Evolutionary conservation across 2,329 filamentous ascomycete species (phyloP), one percentile per base, ranked within the genome.

Genomic region (Epichloe brachyelytri): DNA sequence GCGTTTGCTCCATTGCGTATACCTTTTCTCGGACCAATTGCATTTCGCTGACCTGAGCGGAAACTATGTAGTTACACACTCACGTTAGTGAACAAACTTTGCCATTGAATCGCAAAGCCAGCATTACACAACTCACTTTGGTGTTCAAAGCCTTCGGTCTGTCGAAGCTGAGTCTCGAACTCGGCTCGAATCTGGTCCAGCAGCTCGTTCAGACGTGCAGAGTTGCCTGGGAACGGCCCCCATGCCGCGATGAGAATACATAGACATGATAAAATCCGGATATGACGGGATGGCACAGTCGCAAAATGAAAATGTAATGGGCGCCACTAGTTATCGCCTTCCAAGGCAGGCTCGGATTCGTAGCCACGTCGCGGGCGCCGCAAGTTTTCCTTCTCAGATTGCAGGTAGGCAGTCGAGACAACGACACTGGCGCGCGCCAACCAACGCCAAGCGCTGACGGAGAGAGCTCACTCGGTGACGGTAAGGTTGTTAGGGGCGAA

Each of bases 21-120:
- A 98, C 88, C 70, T 95, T 96, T 65, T 90, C 85, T 56, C 90
- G 79, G 47, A 98, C 88, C 63, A 95, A 79, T 65, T 95, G 88
- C 78, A 97, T 93, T 71, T 98, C 93, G 63, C 91, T 85, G 57
- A 96, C 85, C 67, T 98, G 93, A 47, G 83, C 80, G 53, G 87
- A 83, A 64, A 97, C 93, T 96, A 11, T 4, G 67, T 58, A 60
- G 51, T 34, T 6, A 30, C 15, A 15, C 20, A n/a, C 7, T 20
- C 5, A 6, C 10, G 33, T 52, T 43, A 51, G 50, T 36, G 7
- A 12, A 46, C 22, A 15, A 14, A 41, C 10, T 4, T 40, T 46
- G 40, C 8, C 15, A 36, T 30, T 38, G 17, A 20, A 17, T 14
- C 51, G 22, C 15, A 3, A 46, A 34, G 26, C 17, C n/a, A 41